Base-by-base conservation (phyloP, 257 asterid species). In the Solanum tacnaense region DNA sequence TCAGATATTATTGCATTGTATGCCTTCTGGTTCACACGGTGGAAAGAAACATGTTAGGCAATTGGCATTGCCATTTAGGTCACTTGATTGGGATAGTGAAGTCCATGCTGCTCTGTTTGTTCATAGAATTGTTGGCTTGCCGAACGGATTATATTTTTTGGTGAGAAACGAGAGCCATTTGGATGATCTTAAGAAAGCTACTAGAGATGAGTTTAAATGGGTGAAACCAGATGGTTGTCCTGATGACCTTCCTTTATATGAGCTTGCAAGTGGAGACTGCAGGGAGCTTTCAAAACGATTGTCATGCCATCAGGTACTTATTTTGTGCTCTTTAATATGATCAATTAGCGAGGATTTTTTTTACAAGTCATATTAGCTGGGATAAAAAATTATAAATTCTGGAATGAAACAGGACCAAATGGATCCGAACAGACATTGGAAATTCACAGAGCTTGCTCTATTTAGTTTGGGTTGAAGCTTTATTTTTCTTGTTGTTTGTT, bases 31-130 rank as follows among this genome's bases (percentile, higher is more conserved):
- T 75, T 81, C 49, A 71, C 91, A 85, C 75, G 68, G 86, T 27
- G 93, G 93, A 83, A 88, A 86, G 89, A 92, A 93, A 93, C 94
- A 90, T 86, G 88, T 90, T 89, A 92, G 89, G 88, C 98, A 94
- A 85, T 86, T 91, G 89, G 89, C 98, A 27, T 89, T 96, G 90
- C 98, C 98, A 3, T 97, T 93, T 91, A 92, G 98, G 81, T 91
- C 94, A 68, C 91, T 97, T 88, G 89, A 98, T 85, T 97, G 99
- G 99, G 96, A 93, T 86, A 71, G 90, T 85, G 92, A 91, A 89
- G 97, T 97, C 83, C 98, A 97, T 89, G 95, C 96, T 86, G 92
- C 91, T 89, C 85, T 97, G 86, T 97, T 97, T 91, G 98, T 96
- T 88, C 99, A 96, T 88, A 93, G 98, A 88, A 93, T 97, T 84